Conservation (phyloP, 2,329 filamentous ascomycete species). For the Fusarium sp. region DNA sequence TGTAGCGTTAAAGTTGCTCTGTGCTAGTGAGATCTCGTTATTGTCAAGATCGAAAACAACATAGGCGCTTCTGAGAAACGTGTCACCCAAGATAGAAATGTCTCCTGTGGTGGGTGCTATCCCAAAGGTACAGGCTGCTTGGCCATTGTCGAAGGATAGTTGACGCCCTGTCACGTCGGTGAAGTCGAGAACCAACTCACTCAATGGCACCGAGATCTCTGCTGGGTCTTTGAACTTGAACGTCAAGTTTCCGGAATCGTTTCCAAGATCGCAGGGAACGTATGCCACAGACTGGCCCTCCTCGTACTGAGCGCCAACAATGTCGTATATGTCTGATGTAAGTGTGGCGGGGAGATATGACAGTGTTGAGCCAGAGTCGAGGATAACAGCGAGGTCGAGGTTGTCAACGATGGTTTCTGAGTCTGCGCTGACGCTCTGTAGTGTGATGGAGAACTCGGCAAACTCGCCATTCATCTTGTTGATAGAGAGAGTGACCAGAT, state of each 20-base stretch:
- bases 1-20: slow-evolving; percentile 69
- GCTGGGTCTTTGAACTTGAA: slow-evolving; percentile 64
- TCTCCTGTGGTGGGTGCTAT: slow-evolving; percentile 67
- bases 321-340: slow-evolving; percentile 64
- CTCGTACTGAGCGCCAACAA: slow-evolving; percentile 69
- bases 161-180: slow-evolving; percentile 57
- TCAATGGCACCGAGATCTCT: slow-evolving; percentile 64
- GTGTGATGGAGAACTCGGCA: slow-evolving; percentile 74
- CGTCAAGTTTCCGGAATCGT: slow-evolving; percentile 54
- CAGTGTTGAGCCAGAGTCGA: slow-evolving; percentile 77
- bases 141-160: slow-evolving; percentile 64
- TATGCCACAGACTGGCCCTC: slow-evolving; percentile 64
- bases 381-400: slow-evolving; percentile 69
- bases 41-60: slow-evolving; percentile 79
- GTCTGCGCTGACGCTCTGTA: slow-evolving; percentile 67
- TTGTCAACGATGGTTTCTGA: slow-evolving; percentile 55
- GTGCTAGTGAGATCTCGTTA: slow-evolving; percentile 76
- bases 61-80: slow-evolving; percentile 79
- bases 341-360: slow-evolving; percentile 72
- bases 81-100: slow-evolving; percentile 76
- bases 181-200: slow-evolving; percentile 68
- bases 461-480: slow-evolving; percentile 63
- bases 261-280: slow-evolving; percentile 66
- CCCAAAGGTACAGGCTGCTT: slow-evolving; percentile 72
- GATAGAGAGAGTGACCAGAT: slow-evolving; percentile 74